Percentiles rank a stretch among this genome's conserved stretches.
Evolutionary conservation across 2,329 filamentous ascomycete species (phyloP).

Genomic region (Ceratocystis huliohia): DNA sequence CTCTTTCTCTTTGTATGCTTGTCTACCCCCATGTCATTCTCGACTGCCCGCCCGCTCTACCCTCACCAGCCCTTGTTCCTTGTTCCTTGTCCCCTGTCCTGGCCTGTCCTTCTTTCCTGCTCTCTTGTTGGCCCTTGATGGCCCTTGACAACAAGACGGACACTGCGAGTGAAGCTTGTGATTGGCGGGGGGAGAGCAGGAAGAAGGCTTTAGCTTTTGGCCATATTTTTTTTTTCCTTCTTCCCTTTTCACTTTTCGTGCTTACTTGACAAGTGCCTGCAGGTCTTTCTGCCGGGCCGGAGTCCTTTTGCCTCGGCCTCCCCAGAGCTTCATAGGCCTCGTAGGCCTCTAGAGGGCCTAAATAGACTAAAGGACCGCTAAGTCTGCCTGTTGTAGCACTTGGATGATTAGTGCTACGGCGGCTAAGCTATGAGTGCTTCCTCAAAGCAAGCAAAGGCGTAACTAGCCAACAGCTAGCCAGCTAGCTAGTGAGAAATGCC

Average conservation of each 20-base stretch:
- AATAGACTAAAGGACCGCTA: neutral
- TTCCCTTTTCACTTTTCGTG: neutral
- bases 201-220: constrained; percentile 3
- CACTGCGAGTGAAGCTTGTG: constrained; percentile 9
- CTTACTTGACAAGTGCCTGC: neutral
- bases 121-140: neutral
- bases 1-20: no score
- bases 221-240: neutral
- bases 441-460: neutral
- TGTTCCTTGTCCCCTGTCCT: neutral
- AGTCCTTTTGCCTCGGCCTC: neutral
- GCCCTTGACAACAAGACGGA: neutral
- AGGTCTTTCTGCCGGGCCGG: neutral
- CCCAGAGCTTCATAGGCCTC: neutral
- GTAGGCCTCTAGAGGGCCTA: neutral
- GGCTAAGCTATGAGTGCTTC: no score
- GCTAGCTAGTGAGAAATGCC: neutral
- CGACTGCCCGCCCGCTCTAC: neutral
- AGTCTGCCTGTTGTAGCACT: no score
- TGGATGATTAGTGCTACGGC: no score
- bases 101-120: neutral
- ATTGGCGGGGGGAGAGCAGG: neutral
- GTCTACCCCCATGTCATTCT: no score
- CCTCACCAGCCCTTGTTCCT: neutral
- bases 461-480: no score